Base-by-base conservation (phyloP, 164 flowering plant species). In the Platanus orientalis region DNA sequence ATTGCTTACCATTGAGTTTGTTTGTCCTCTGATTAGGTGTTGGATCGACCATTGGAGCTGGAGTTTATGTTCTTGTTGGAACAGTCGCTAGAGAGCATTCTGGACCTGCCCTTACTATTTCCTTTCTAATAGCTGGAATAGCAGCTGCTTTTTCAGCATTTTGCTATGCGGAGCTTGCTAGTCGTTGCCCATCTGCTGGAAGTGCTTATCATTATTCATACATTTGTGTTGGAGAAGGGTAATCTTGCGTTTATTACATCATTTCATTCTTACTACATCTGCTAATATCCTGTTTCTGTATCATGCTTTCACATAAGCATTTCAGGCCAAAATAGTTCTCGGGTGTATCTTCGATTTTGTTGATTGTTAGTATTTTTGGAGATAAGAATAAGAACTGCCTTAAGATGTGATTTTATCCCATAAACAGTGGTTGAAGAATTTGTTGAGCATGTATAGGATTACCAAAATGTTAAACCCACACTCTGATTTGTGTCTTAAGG, bases 161-260 rank as follows among this genome's bases (percentile, higher is more conserved):
- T n/a, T n/a, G n/a, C n/a, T n/a, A n/a, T n/a, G n/a, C 98, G 5
- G 98, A 90, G 75, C 95, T 93, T 51, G 84, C 97, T 1, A 84
- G 96, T 69, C 98, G 97, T 21, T 93, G 94, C 72, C 97, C 98
- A 26, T 93, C 97, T 47, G 97, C 98, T 13, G 98, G 98, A 49
- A 93, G 98, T 80, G 98, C 97, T 42, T 93, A 93, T 66, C 98
- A 93, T 68, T 93, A 93, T 73, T 81, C 98, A 13, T 93, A 90
- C 78, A 86, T 93, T 19, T 90, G 97, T 65, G 84, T 90, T 61
- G 98, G 98, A 54, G 98, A 93, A 86, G 90, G 97, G 97, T 93
- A 81, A 71, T 65, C 19, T 52, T 14, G 2, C 21, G 45, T 7
- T 60, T 27, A 14, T 19, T 63, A 19, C 26, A 29, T 48, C 53